phyloP scores from a whole-genome alignment of 2,329 filamentous ascomycete species.

The Zarea fungicola region DNA sequence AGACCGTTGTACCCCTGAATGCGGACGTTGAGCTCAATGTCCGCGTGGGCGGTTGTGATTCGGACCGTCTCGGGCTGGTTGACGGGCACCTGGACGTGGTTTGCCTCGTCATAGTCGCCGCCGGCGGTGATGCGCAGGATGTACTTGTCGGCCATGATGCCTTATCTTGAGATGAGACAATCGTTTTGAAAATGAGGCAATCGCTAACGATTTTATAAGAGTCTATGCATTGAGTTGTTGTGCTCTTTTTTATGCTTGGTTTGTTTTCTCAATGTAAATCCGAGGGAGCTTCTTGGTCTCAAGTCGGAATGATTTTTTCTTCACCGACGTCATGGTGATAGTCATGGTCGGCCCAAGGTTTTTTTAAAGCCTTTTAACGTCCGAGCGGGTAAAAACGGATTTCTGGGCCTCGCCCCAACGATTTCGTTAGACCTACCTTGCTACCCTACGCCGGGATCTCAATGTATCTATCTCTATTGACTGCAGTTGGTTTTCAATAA shows the following conservation, averaged over 20 bases:
- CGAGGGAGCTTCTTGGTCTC: no score
- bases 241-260: no score
- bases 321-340: not conserved
- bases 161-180: no score
- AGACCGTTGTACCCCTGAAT: conserved; percentile 65
- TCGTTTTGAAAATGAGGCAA: no score
- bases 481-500: no score
- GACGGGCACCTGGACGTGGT: conserved; percentile 70
- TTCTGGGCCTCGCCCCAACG: not conserved
- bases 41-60: conserved; percentile 60
- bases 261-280: no score
- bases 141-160: conserved; percentile 64
- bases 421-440: not conserved
- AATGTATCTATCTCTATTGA: no score
- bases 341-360: not conserved
- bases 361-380: not conserved
- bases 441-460: conserved; percentile 1
- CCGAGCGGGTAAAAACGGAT: conserved; percentile 6
- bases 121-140: conserved; percentile 79
- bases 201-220: no score
- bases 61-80: conserved; percentile 60
- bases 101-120: conserved; percentile 63
- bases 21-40: conserved; percentile 66
- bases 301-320: not conserved
- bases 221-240: no score